Evolutionary conservation across 768 basidiomycete genomes (phyloP).

Genomic region (Lactarius deliciosus): DNA sequence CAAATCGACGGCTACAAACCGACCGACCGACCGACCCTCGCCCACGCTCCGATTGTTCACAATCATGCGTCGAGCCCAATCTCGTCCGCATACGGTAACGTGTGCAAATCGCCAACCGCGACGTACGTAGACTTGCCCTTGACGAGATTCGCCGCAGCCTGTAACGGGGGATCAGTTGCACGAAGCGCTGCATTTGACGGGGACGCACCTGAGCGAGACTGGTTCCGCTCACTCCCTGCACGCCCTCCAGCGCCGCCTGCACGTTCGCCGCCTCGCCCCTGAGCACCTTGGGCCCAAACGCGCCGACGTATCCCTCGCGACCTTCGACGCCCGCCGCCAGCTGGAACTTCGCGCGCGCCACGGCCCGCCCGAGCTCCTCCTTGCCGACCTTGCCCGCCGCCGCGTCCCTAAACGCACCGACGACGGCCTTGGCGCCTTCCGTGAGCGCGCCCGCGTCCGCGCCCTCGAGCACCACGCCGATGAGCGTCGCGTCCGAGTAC

Average conservation of each 20-base stretch:
- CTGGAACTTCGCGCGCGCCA: conserved; percentile 86
- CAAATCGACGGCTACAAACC: not conserved
- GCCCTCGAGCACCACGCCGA: conserved; percentile 80
- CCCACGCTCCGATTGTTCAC: not conserved
- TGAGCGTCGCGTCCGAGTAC: conserved; percentile 89
- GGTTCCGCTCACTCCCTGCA: conserved; percentile 67
- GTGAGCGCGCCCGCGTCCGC: conserved; percentile 59
- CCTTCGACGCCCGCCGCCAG: conserved; percentile 70
- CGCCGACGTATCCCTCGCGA: conserved; percentile 61
- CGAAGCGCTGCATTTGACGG: too few relatives aligned
- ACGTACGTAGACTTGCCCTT: conserved; percentile 84
- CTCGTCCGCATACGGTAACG: conserved; percentile 83
- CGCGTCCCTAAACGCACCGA: conserved; percentile 59
- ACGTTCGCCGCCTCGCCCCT: conserved; percentile 55
- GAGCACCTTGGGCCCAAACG: conserved; percentile 68
- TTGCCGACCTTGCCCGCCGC: conserved; percentile 46
- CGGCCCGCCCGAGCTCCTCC: conserved; percentile 76
- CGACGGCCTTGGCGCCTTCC: conserved; percentile 66
- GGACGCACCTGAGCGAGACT: conserved; percentile 65
- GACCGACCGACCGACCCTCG: too few relatives aligned
- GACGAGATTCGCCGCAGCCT: conserved; percentile 68
- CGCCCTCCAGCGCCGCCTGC: conserved; percentile 59
- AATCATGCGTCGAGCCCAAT: conserved; percentile 52
- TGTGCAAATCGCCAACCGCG: conserved; percentile 72
- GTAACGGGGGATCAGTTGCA: not conserved